Percentiles rank a stretch among this genome's conserved stretches.
These are phyloP conservation scores for Cladosporium sp. DNA, from an alignment of 2,329 filamentous ascomycete species.

Conservation along the genomic window DNA sequence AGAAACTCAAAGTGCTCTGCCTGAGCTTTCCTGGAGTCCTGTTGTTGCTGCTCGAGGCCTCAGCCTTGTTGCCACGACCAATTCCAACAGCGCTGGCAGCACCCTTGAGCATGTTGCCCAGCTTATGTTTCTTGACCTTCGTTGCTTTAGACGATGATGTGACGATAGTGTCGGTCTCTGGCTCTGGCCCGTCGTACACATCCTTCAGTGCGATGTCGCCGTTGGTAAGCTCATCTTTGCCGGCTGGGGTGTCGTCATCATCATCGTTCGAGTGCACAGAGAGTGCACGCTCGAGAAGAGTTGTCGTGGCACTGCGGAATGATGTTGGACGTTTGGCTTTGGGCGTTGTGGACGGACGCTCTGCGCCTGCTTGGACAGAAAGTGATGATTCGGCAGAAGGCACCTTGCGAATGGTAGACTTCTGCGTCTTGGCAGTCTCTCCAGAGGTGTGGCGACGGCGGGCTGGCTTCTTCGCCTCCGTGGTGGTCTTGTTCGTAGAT, in stretches of 20 bases:
- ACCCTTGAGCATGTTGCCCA: constrained; percentile 15
- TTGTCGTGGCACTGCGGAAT: constrained; percentile 17
- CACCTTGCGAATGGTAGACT: constrained; percentile 15
- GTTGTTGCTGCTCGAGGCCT: constrained; percentile 10
- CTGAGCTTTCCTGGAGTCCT: constrained; percentile 20
- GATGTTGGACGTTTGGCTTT: constrained; percentile 13
- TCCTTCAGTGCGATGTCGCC: background rate
- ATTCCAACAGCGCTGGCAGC: constrained; percentile 22
- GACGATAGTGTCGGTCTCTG: constrained; percentile 10
- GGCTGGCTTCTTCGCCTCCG: constrained; percentile 21
- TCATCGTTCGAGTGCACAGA: constrained; percentile 6
- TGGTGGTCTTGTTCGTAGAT: background rate
- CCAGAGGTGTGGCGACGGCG: constrained; percentile 11
- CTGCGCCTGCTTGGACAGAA: background rate
- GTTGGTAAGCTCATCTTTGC: background rate
- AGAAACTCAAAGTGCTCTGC: constrained; percentile 30
- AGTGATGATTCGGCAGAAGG: background rate
- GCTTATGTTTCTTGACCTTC: constrained; percentile 19
- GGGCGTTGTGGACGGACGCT: constrained; percentile 7
- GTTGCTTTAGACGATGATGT: constrained; percentile 3
- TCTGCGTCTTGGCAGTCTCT: background rate
- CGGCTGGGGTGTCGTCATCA: background rate
- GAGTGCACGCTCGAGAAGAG: constrained; percentile 19
- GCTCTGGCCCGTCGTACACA: constrained; percentile 6
- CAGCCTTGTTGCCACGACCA: constrained; percentile 22